Evolutionary conservation across 2,329 filamentous ascomycete genomes (phyloP).

Genomic region (Hawksworthiomyces lignivorus): DNA sequence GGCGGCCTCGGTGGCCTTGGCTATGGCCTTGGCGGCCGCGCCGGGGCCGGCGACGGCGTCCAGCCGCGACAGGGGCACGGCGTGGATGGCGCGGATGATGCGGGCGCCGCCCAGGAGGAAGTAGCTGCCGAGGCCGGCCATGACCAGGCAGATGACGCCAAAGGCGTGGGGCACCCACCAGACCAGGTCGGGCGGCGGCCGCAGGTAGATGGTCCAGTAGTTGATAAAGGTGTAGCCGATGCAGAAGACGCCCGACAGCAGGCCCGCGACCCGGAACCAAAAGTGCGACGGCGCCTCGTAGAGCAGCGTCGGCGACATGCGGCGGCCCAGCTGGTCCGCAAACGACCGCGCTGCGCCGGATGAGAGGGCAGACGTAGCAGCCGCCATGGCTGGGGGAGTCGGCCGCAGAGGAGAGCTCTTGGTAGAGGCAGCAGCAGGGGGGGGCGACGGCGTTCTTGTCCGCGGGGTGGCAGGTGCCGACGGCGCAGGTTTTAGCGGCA

Average conservation of each 20-base stretch:
- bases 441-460: too few species aligned
- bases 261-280: conserved; percentile 53
- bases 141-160: conserved; percentile 48
- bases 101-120: conserved; percentile 50
- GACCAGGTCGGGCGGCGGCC: conserved; percentile 43
- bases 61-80: conserved; percentile 35
- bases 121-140: conserved; percentile 52
- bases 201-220: conserved; percentile 39
- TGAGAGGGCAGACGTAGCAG: not conserved
- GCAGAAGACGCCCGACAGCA: conserved; percentile 46
- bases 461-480: too few species aligned
- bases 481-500: not conserved
- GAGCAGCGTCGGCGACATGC: conserved; percentile 48
- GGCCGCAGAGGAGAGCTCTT: not conserved
- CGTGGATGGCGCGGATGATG: conserved; percentile 50
- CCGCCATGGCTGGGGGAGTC: too few species aligned
- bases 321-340: conserved; percentile 47
- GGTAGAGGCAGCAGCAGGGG: too few species aligned
- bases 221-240: conserved; percentile 43
- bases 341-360: conserved; percentile 24
- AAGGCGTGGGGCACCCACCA: conserved; percentile 52
- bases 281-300: conserved; percentile 60
- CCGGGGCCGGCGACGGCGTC: conserved; percentile 6
- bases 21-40: conserved; percentile 8
- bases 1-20: conserved; percentile 11